Evolutionary conservation across 202 grass and related monocot genomes (phyloP), one percentile per base, ranked within the genome.

Genomic region (Digitaria exilis): DNA sequence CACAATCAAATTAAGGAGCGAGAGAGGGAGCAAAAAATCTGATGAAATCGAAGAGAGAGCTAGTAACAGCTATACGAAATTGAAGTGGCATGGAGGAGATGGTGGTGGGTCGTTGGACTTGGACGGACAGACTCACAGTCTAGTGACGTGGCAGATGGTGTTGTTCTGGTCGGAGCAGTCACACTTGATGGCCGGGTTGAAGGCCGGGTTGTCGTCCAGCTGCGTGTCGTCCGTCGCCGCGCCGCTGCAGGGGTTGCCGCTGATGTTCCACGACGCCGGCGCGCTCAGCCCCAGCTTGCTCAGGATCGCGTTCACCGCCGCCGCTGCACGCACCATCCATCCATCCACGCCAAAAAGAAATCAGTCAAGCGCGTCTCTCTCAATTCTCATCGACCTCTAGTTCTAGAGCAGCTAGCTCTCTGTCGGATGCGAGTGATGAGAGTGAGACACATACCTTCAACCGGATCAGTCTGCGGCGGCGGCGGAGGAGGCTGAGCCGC

Each of bases 121-220:
- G n/a, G n/a, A n/a, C n/a, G n/a, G n/a, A 9, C 77, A 59, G 51
- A 54, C 87, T 77, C 75, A 96, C 93, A 96, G 43, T 4, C 85
- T 77, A 41, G 78, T 85, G 70, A 97, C 87, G 55, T 91, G 94
- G 70, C 93, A 96, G 60, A 90, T 45, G 3, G 73, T 92, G 58
- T 22, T 25, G 75, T 86, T 89, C 25, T 29, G 67, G 80, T 86
- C 82, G 58, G 76, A 82, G 88, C 93, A 96, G 63, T 73, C 77
- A 73, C 93, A 93, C 65, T 88, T 91, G 80, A 96, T 87, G 56
- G 80, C 93, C 24, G 90, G 93, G 45, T 96, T 93, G 80, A 96
- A 87, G 32, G 34, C 6, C 0, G 64, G 69, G 54, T 91, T 58
- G 71, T 91, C 77, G 51, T 87, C 87, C 3, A 92, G 26, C 25